Conservation (phyloP, 805 yeast genomes). For the Jamesozyma piceae region DNA sequence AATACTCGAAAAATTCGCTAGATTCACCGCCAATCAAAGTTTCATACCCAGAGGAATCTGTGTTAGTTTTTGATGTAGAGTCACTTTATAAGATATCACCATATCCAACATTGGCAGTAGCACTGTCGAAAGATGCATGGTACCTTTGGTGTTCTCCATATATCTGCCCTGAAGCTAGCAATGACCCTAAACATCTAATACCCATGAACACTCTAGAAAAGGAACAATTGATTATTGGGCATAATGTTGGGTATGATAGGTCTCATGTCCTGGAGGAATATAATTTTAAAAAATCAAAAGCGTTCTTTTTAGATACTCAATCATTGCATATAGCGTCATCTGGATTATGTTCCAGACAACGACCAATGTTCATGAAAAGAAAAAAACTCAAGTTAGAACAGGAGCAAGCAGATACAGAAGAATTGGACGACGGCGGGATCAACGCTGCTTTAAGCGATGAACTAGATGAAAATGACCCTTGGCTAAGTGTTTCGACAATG, state of each 20-base stretch:
- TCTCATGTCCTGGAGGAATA: slow-evolving; percentile 83
- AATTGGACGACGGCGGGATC: not conserved
- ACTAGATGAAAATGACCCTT: slow-evolving; percentile 49
- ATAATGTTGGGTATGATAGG: slow-evolving; percentile 84
- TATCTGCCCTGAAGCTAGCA: slow-evolving; percentile 32
- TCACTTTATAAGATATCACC: slow-evolving; percentile 65
- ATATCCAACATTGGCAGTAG: slow-evolving; percentile 74
- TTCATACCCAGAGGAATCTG: slow-evolving; percentile 58
- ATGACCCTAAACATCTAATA: slow-evolving; percentile 48
- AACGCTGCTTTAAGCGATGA: not conserved
- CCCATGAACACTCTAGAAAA: slow-evolving; percentile 51
- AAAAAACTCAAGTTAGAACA: slow-evolving; percentile 27
- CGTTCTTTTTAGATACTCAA: slow-evolving; percentile 84
- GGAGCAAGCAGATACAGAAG: slow-evolving; percentile 10
- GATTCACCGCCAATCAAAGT: slow-evolving; percentile 45
- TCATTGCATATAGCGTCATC: slow-evolving; percentile 81
- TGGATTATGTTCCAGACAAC: slow-evolving; percentile 88
- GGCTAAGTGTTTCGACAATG: slow-evolving; percentile 69
- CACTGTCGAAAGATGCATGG: slow-evolving; percentile 73
- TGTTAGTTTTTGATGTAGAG: slow-evolving; percentile 83
- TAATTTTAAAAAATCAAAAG: slow-evolving; percentile 51
- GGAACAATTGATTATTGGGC: slow-evolving; percentile 70
- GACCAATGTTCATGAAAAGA: slow-evolving; percentile 66
- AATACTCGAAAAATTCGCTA: slow-evolving; percentile 44
- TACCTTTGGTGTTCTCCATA: slow-evolving; percentile 92